Conservation (phyloP, 345 rosid genomes). For the Salix udensis region DNA sequence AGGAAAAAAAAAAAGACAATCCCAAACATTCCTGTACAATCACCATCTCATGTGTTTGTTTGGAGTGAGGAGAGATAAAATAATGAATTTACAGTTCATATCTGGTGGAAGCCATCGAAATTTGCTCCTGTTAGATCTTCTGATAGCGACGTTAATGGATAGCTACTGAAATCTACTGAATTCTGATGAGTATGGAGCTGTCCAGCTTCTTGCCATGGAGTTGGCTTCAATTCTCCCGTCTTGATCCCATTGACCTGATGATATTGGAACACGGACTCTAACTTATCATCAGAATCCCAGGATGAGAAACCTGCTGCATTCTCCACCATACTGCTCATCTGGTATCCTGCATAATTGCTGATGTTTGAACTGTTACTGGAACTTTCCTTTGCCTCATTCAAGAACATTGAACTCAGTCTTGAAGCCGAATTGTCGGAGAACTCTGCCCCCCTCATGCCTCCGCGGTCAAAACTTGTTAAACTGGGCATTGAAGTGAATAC, state of each 20-base stretch:
- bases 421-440: conserved; percentile 44
- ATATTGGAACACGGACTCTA: conserved; percentile 38
- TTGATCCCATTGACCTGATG: conserved; percentile 37
- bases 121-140: conserved; percentile 46
- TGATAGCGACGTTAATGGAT: conserved; percentile 49
- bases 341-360: conserved; percentile 40
- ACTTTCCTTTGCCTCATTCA: conserved; percentile 39
- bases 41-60: conserved; percentile 24
- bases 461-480: conserved; percentile 40
- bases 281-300: conserved; percentile 25
- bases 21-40: conserved; percentile 34
- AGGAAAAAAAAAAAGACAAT: neutral
- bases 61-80: neutral
- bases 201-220: conserved; percentile 37
- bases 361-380: conserved; percentile 54
- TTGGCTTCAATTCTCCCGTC: conserved; percentile 29
- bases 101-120: conserved; percentile 48
- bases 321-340: conserved; percentile 28
- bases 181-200: conserved; percentile 26
- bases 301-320: conserved; percentile 33
- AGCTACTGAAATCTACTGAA: conserved; percentile 46
- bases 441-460: conserved; percentile 32
- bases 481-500: conserved; percentile 46
- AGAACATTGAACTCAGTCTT: conserved; percentile 31
- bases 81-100: conserved; percentile 39